phyloP scores from a whole-genome alignment of 1,284 basidiomycete genomes.

The Pulchroboletus neoregius region DNA sequence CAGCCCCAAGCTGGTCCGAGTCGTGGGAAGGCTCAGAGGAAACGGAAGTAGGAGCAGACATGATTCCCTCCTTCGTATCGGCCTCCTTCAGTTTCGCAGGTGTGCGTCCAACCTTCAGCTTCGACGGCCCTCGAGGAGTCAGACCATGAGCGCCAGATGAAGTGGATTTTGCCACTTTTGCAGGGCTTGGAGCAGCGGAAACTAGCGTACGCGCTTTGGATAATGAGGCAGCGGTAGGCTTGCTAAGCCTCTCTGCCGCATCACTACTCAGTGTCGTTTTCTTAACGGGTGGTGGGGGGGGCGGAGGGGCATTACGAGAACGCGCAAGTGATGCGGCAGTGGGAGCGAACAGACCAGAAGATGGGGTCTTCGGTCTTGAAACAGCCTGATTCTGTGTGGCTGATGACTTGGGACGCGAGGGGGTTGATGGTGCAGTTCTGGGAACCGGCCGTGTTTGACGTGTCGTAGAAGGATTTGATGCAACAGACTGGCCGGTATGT shows the following conservation, averaged over 20 bases:
- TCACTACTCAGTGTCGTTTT: conserved; percentile 48
- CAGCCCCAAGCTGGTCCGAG: conserved; percentile 12
- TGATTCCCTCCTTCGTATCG: conserved; percentile 3
- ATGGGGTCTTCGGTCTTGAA: conserved; percentile 51
- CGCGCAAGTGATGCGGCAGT: conserved; percentile 74
- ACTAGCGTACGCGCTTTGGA: conserved; percentile 43
- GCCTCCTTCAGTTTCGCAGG: conserved; percentile 15
- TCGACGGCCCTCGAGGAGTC: conserved; percentile 19
- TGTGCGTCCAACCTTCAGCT: conserved; percentile 20
- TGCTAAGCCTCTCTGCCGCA: conserved; percentile 60
- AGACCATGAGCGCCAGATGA: conserved; percentile 16
- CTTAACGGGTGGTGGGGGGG: conserved; percentile 45
- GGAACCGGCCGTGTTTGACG: conserved; percentile 28
- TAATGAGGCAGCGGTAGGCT: conserved; percentile 71
- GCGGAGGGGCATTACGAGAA: conserved; percentile 50
- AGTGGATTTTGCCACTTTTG: conserved; percentile 22
- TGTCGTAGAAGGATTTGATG: conserved; percentile 41
- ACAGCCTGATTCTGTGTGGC: conserved; percentile 24
- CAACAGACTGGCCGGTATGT: conserved; percentile 48
- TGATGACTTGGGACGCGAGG: conserved; percentile 47
- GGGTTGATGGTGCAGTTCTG: conserved; percentile 36
- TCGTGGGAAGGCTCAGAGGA: conserved; percentile 16
- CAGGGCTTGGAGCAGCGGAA: conserved; percentile 24
- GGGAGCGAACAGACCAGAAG: conserved; percentile 64
- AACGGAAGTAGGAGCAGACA: conserved; percentile 7